phyloP scores from a whole-genome alignment of 1,139 yeast species.

The Geotrichum europaeum region DNA sequence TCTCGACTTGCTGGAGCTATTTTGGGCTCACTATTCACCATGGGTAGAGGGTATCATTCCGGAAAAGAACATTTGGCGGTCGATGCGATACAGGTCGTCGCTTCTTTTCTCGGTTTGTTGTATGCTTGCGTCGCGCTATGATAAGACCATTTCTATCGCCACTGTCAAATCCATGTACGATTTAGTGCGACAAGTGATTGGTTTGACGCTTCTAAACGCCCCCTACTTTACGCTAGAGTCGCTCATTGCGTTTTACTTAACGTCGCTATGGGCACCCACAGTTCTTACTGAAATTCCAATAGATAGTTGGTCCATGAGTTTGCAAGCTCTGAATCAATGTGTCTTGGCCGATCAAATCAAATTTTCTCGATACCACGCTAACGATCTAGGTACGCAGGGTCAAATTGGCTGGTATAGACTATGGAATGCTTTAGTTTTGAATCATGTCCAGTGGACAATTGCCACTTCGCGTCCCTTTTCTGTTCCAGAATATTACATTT shows the following conservation, averaged over 20 bases:
- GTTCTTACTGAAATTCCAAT: slow-evolving; percentile 13
- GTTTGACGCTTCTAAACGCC: slow-evolving; percentile 14
- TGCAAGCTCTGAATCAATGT: slow-evolving; percentile 15
- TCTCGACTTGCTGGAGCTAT: slow-evolving; percentile 9
- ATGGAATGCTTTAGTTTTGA: slow-evolving; percentile 13
- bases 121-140: slow-evolving; percentile 13
- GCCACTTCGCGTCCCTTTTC: slow-evolving; percentile 13
- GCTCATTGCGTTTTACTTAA: slow-evolving; percentile 11
- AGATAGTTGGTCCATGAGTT: slow-evolving; percentile 14
- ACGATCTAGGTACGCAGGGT: slow-evolving; percentile 7
- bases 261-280: slow-evolving; percentile 15
- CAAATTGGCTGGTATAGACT: slow-evolving; percentile 15
- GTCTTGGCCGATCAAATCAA: slow-evolving; percentile 14
- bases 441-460: slow-evolving; percentile 16
- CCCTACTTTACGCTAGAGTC: slow-evolving; percentile 15
- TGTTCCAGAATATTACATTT: slow-evolving; percentile 14
- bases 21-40: slow-evolving; percentile 16
- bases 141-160: slow-evolving; percentile 5
- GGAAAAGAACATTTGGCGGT: slow-evolving; percentile 8
- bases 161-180: slow-evolving; percentile 15
- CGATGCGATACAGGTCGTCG: slow-evolving; percentile 8
- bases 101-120: slow-evolving; percentile 13
- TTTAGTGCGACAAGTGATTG: slow-evolving; percentile 12
- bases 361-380: slow-evolving; percentile 12
- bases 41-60: slow-evolving; percentile 15